A percentile compares a stretch with the other conserved stretches of the same genome.
These are phyloP conservation scores for Suillus hirtellus DNA, from an alignment of 768 basidiomycete species.

Conservation along the genomic window DNA sequence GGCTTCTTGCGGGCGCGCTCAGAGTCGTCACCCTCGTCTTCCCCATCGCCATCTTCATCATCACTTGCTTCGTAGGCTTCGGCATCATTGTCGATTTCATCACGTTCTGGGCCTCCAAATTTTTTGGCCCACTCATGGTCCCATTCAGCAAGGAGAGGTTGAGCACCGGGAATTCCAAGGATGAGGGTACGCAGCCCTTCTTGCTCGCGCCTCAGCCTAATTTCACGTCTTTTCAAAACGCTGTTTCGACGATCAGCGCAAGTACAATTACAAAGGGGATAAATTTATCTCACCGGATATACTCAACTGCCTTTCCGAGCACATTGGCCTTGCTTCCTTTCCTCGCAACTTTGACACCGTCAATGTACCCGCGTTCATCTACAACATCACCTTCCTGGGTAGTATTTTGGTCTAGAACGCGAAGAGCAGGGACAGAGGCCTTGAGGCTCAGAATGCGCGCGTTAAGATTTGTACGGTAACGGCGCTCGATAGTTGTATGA, in stretches of 20 bases:
- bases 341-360: slow-evolving; percentile 89
- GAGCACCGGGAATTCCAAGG: slow-evolving; percentile 71
- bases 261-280: background rate
- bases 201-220: slow-evolving; percentile 70
- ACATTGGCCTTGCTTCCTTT: slow-evolving; percentile 93
- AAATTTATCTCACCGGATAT: slow-evolving; percentile 56
- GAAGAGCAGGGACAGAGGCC: slow-evolving; percentile 80
- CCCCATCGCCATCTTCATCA: slow-evolving; percentile 44
- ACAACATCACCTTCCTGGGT: slow-evolving; percentile 50
- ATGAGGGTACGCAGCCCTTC: slow-evolving; percentile 71
- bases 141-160: slow-evolving; percentile 71
- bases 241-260: slow-evolving; percentile 33
- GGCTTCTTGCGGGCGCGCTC: slow-evolving; percentile 63
- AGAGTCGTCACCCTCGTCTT: slow-evolving; percentile 39
- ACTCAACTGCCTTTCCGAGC: slow-evolving; percentile 87
- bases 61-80: slow-evolving; percentile 37
- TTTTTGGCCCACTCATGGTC: slow-evolving; percentile 70
- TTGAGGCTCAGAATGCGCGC: slow-evolving; percentile 81
- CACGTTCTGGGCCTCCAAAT: slow-evolving; percentile 78
- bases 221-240: slow-evolving; percentile 79
- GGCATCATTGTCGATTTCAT: slow-evolving; percentile 63
- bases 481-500: slow-evolving; percentile 86
- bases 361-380: slow-evolving; percentile 85
- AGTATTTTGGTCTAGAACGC: slow-evolving; percentile 62
- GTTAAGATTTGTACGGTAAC: slow-evolving; percentile 87